Conservation (phyloP, 2,329 filamentous ascomycete genomes). For the Xylariaceae sp. region DNA sequence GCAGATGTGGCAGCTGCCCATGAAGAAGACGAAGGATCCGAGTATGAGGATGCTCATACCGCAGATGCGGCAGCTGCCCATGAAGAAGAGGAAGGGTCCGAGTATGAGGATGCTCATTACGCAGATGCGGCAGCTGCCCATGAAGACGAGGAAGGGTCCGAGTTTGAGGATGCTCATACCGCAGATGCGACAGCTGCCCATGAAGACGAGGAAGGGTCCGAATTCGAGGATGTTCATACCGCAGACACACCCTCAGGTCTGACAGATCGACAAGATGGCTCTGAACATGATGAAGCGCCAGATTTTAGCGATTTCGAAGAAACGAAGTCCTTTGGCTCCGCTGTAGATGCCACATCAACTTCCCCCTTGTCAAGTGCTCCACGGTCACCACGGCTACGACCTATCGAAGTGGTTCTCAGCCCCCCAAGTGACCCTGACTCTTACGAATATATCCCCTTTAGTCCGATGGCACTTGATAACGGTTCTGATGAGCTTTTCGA, state of each 20-base stretch:
- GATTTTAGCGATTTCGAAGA: background rate
- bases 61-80: background rate
- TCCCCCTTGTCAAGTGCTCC: background rate
- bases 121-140: background rate
- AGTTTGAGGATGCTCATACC: too few relatives aligned
- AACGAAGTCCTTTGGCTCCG: background rate
- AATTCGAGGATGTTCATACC: background rate
- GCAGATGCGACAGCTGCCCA: background rate
- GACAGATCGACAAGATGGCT: background rate
- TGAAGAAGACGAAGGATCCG: background rate
- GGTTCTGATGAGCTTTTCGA: constrained; percentile 25
- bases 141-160: too few relatives aligned
- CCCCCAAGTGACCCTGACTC: constrained; percentile 25
- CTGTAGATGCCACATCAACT: background rate
- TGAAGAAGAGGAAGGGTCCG: background rate
- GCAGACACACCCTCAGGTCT: constrained; percentile 1
- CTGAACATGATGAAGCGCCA: background rate
- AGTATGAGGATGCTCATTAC: background rate
- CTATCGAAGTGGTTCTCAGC: constrained; percentile 30
- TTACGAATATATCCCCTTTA: constrained; percentile 29
- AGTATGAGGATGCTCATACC: background rate
- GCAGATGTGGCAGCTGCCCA: background rate
- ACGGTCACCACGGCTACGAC: constrained; percentile 11
- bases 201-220: background rate
- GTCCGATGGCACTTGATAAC: constrained; percentile 35